phyloP scores from a whole-genome alignment of 345 rosid species.

The Chamaenerion angustifolium region DNA sequence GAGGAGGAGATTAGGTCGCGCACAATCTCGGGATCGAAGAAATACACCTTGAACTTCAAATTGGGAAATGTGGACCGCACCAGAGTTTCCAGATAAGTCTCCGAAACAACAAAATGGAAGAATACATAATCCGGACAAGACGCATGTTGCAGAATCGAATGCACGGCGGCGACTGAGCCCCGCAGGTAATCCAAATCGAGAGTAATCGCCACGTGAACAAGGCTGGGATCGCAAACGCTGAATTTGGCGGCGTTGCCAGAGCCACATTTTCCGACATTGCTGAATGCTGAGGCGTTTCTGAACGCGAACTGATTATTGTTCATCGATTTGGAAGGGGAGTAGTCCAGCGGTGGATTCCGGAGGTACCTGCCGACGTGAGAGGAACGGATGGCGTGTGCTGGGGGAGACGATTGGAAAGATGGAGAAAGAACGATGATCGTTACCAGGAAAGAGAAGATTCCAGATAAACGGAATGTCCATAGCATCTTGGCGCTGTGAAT shows the following conservation, averaged over 20 bases:
- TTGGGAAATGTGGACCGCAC: slow-evolving; percentile 75
- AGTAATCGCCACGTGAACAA: slow-evolving; percentile 82
- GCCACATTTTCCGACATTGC: slow-evolving; percentile 80
- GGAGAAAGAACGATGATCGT: slow-evolving; percentile 69
- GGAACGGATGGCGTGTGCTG: slow-evolving; percentile 81
- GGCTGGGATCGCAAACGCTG: slow-evolving; percentile 59
- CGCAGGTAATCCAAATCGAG: slow-evolving; percentile 85
- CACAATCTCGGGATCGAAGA: slow-evolving; percentile 69
- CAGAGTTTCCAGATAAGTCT: slow-evolving; percentile 41
- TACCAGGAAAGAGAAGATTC: slow-evolving; percentile 59
- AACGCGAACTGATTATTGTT: slow-evolving; percentile 33
- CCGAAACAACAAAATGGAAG: slow-evolving; percentile 88
- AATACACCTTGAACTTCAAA: slow-evolving; percentile 75
- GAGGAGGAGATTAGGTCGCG: slow-evolving; percentile 69
- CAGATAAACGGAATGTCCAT: slow-evolving; percentile 61
- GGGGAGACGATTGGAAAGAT: slow-evolving; percentile 78
- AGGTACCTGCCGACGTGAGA: slow-evolving; percentile 24
- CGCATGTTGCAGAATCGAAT: slow-evolving; percentile 68
- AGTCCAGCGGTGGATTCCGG: slow-evolving; percentile 45
- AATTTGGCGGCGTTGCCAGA: slow-evolving; percentile 17
- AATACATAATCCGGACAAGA: slow-evolving; percentile 69
- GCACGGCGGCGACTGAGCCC: slow-evolving; percentile 93
- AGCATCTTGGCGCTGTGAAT: slow-evolving; percentile 38
- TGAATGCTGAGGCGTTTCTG: slow-evolving; percentile 41
- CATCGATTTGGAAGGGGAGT: slow-evolving; percentile 29